These are phyloP conservation scores for Lepidium sativum DNA, from an alignment of 345 rosid species.

Conservation along the genomic window DNA sequence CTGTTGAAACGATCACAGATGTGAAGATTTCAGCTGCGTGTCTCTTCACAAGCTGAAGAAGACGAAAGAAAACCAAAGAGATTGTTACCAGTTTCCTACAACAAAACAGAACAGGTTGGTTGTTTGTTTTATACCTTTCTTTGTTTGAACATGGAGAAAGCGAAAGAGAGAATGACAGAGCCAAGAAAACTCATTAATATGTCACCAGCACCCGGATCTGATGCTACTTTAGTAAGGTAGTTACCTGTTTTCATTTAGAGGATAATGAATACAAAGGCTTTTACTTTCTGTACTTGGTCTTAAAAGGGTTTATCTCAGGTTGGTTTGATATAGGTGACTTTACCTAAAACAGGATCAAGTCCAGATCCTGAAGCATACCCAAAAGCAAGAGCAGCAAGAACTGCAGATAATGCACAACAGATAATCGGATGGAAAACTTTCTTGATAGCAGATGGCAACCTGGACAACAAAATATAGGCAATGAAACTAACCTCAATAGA, in stretches of 20 bases:
- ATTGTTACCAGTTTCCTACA: neutral
- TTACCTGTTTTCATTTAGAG: slow-evolving; percentile 35
- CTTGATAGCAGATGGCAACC: slow-evolving; percentile 75
- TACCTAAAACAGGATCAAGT: slow-evolving; percentile 83
- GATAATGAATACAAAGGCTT: neutral
- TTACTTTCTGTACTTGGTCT: neutral
- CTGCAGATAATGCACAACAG: slow-evolving; percentile 78
- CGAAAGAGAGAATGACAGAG: slow-evolving; percentile 86
- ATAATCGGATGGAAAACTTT: slow-evolving; percentile 79
- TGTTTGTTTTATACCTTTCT: slow-evolving; percentile 60
- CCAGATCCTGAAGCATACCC: slow-evolving; percentile 75
- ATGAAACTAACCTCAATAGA: neutral
- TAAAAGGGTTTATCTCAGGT: neutral
- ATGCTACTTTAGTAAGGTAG: slow-evolving; percentile 70
- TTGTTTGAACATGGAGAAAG: slow-evolving; percentile 96
- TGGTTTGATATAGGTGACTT: neutral
- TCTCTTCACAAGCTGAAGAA: slow-evolving; percentile 80
- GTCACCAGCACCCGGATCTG: slow-evolving; percentile 97
- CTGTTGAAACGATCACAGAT: slow-evolving; percentile 63
- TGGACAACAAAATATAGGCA: slow-evolving; percentile 20
- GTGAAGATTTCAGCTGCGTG: slow-evolving; percentile 94
- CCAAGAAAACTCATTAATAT: slow-evolving; percentile 91
- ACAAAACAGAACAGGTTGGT: neutral
- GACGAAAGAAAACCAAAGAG: neutral
- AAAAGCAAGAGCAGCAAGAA: slow-evolving; percentile 71